Conservation (phyloP, 164 flowering plant species). For the Kalanchoe fedtschenkoi region DNA sequence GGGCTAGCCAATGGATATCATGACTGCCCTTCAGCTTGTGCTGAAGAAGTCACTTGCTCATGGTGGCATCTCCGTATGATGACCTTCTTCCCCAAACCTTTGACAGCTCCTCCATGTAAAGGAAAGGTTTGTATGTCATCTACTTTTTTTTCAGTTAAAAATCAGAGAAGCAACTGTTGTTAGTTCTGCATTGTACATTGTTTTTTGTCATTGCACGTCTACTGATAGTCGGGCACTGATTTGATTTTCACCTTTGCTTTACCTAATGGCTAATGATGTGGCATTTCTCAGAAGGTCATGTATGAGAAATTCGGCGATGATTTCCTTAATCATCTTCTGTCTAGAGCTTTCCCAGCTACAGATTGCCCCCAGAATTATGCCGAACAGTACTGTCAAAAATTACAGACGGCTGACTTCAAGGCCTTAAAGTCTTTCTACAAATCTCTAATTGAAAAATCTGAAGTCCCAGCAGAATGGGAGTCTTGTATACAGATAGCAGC, state of each 20-base stretch:
- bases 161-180: not conserved
- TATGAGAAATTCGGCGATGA: constrained; percentile 88
- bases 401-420: constrained; percentile 77
- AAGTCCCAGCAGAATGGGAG: constrained; percentile 75
- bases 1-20: too few relatives aligned
- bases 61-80: constrained; percentile 84
- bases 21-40: too few relatives aligned
- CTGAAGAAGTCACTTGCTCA: too few relatives aligned
- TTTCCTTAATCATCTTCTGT: constrained; percentile 56
- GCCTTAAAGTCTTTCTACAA: constrained; percentile 69
- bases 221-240: not conserved
- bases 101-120: constrained; percentile 4
- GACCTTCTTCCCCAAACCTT: constrained; percentile 36
- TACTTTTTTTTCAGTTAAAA: not conserved
- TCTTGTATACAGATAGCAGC: too few relatives aligned
- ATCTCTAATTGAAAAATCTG: constrained; percentile 60
- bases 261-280: too few relatives aligned
- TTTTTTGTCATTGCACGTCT: not conserved
- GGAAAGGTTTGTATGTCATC: constrained; percentile 3
- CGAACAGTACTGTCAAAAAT: constrained; percentile 69
- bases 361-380: constrained; percentile 74
- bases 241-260: not conserved
- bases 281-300: constrained; percentile 95
- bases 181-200: not conserved
- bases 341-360: constrained; percentile 53